phyloP scores from a whole-genome alignment of 306 rosid species.

The Quercus suber region DNA sequence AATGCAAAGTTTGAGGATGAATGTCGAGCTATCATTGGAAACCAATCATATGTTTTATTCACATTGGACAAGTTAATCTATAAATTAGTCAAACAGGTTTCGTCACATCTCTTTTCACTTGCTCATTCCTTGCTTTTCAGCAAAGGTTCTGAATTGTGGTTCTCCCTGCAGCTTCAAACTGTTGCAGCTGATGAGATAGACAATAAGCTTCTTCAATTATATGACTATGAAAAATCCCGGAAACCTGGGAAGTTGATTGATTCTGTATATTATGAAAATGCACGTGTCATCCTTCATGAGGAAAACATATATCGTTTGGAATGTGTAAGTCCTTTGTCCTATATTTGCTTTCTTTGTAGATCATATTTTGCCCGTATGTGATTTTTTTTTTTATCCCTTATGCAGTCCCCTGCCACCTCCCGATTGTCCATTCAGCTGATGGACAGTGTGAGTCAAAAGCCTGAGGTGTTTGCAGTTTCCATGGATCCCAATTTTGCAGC shows the following conservation, averaged over 20 bases:
- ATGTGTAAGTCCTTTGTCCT: slow-evolving; percentile 54
- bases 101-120: slow-evolving; percentile 14
- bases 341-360: neutral
- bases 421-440: slow-evolving; percentile 78
- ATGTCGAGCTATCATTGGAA: slow-evolving; percentile 89
- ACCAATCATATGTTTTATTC: slow-evolving; percentile 87
- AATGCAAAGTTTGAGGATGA: slow-evolving; percentile 96
- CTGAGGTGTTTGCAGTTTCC: slow-evolving; percentile 83
- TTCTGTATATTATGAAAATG: slow-evolving; percentile 80
- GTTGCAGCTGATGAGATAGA: slow-evolving; percentile 80
- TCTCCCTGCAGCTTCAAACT: slow-evolving; percentile 76
- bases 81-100: slow-evolving; percentile 89
- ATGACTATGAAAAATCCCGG: slow-evolving; percentile 83
- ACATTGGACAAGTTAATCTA: slow-evolving; percentile 92
- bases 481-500: slow-evolving; percentile 89
- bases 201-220: slow-evolving; percentile 80
- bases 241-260: slow-evolving; percentile 65
- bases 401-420: slow-evolving; percentile 63
- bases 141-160: slow-evolving; percentile 24
- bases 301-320: slow-evolving; percentile 85
- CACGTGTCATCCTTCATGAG: slow-evolving; percentile 87
- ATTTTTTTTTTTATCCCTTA: slow-evolving; percentile 16
- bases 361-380: slow-evolving; percentile 4
- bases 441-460: slow-evolving; percentile 84
- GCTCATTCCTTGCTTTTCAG: slow-evolving; percentile 15